Base-by-base conservation (phyloP, 2,329 filamentous ascomycete genomes). In the Epichloe baconii region DNA sequence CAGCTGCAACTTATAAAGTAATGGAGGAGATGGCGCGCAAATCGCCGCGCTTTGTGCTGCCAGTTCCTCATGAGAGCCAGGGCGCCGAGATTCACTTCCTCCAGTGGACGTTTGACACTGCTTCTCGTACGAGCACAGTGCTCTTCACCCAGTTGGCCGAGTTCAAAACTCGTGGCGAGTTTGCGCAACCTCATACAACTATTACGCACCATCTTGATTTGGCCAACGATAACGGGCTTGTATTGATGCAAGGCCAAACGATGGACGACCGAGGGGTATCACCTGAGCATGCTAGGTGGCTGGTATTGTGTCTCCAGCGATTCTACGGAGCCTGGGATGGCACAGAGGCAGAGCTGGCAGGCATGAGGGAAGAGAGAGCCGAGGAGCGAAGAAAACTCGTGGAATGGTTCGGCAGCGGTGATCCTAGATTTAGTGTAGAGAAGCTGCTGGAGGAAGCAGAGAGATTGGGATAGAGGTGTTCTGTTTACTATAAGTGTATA, bases 81-180 rank as follows among this genome's bases (percentile, higher is more conserved):
- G 88, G 87, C 48, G 88, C 89, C 45, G 93, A 97, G 68, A 89
- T 98, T 44, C 93, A 98, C 69, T 95, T 95, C 67, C 70, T 98
- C 55, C 91, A 98, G 69, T 98, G 94, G 88, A 86, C 86, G 0
- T 96, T 95, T 68, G 90, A 95, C 54, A 70, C 68, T 21, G 71
- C 71, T 52, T 77, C 75, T 17, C 70, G 76, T 54, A 84, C 82
- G 3, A 80, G 78, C 53, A 88, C 85, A 0, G 83, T 97, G 5
- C 81, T 98, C 36, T 97, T 98, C 71, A 98, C 93, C 0, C 86
- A 93, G 62, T 76, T 98, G 35, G 91, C 88, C 15, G 88, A 96
- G 65, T 98, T 86, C 72, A 96, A 97, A 74, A 71, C 88, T 52
- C 78, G 91, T 48, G 90, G 90, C 48, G 87, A 95, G 67, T 98